Conservation (phyloP, 140 eudicot genomes). For the Ambrosia hybrid region DNA sequence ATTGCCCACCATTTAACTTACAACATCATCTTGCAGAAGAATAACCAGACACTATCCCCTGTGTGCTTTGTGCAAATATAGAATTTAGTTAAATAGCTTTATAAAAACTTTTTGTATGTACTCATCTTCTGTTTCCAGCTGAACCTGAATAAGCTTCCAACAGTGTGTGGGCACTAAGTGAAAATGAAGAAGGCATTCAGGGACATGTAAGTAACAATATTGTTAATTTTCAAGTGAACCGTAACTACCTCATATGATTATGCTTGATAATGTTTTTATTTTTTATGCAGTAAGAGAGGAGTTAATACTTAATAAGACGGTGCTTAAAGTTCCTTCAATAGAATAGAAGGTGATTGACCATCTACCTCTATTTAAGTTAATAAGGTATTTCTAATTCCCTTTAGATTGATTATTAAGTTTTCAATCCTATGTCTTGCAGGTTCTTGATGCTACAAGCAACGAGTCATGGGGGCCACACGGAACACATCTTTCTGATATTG, state of each 20-base stretch:
- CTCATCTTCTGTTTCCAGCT: too few species aligned
- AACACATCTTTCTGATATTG: conserved; percentile 86
- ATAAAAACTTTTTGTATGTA: too few species aligned
- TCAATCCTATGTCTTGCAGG: conserved; percentile 1
- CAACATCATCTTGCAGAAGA: too few species aligned
- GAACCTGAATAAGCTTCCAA: too few species aligned
- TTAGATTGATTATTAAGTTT: too few species aligned
- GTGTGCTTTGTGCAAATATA: too few species aligned
- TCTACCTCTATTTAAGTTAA: too few species aligned
- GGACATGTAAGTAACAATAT: conserved; percentile 62
- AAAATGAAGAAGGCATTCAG: conserved; percentile 61
- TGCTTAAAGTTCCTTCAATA: conserved; percentile 15
- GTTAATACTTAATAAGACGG: conserved; percentile 70
- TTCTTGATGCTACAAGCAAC: conserved; percentile 97
- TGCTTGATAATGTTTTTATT: neutral
- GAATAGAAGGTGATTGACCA: conserved; percentile 66
- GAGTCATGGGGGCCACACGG: conserved; percentile 99
- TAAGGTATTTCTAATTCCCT: too few species aligned
- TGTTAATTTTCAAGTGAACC: neutral
- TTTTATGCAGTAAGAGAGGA: conserved; percentile 69
- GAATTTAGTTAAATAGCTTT: too few species aligned
- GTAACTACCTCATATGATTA: neutral
- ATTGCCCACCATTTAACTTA: too few species aligned
- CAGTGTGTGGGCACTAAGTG: neutral
- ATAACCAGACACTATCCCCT: too few species aligned